Conservation (phyloP, 345 rosid genomes). For the Diplotaxis tenuifolia region DNA sequence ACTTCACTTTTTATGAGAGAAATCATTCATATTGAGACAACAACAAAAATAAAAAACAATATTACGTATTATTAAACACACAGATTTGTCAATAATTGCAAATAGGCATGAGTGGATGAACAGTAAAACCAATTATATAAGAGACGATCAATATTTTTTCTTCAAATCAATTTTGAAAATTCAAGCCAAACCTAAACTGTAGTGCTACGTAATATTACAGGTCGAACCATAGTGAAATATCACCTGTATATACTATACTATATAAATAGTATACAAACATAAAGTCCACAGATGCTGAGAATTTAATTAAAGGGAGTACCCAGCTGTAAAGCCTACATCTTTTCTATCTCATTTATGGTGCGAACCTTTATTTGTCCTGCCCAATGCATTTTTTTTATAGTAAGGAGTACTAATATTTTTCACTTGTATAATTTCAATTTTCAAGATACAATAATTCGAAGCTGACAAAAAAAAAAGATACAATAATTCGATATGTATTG, state of each 20-base stretch:
- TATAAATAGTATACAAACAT: constrained; percentile 21
- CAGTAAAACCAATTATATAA: constrained; percentile 16
- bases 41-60: background rate
- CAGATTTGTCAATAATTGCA: constrained; percentile 23
- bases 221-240: constrained; percentile 17
- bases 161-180: background rate
- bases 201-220: constrained; percentile 33
- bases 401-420: background rate
- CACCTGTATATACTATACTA: constrained; percentile 1
- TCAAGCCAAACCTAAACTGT: background rate
- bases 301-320: constrained; percentile 31
- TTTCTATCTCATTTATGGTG: constrained; percentile 41
- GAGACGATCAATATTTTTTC: constrained; percentile 2
- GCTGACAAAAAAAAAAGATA: too few species aligned
- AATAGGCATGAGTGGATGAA: constrained; percentile 26
- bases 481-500: constrained; percentile 1
- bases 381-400: constrained; percentile 34
- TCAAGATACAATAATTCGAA: constrained; percentile 31
- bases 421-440: constrained; percentile 22
- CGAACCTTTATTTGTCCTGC: constrained; percentile 36
- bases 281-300: constrained; percentile 35
- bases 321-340: constrained; percentile 41
- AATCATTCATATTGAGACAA: constrained; percentile 15
- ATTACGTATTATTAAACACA: constrained; percentile 2
- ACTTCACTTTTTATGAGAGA: constrained; percentile 13